Evolutionary conservation across 2,329 filamentous ascomycete genomes (phyloP).

Genomic region (Botrytis elliptica): DNA sequence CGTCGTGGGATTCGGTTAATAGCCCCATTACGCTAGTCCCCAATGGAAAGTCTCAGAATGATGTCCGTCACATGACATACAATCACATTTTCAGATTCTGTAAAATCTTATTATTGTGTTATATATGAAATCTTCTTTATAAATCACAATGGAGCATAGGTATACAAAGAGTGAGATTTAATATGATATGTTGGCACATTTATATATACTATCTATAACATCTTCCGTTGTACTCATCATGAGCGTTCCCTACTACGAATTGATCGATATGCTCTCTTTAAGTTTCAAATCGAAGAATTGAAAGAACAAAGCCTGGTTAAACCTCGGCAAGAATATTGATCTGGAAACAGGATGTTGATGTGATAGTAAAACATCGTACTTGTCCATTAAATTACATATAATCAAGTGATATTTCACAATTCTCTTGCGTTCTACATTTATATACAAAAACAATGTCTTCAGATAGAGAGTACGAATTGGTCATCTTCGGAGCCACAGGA

Average conservation of each 20-base stretch:
- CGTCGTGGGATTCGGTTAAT: conserved; percentile 22
- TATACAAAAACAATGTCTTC: conserved; percentile 12
- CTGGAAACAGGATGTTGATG: not conserved
- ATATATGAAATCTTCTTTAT: not conserved
- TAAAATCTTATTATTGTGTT: not conserved
- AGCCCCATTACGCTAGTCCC: conserved; percentile 19
- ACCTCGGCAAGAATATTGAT: conserved; percentile 4
- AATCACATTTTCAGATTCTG: not conserved
- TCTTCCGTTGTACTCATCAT: not conserved
- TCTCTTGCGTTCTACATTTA: not conserved
- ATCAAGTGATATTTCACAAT: not conserved
- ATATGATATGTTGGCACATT: not conserved
- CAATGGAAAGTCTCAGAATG: not conserved
- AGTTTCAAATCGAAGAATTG: not conserved
- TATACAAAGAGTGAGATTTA: not conserved
- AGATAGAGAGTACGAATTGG: conserved; percentile 56
- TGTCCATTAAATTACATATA: not conserved
- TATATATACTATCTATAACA: not conserved
- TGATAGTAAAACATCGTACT: not conserved
- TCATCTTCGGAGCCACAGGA: conserved; percentile 69
- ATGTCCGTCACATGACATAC: not conserved
- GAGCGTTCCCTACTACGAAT: not conserved
- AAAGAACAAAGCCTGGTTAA: not conserved
- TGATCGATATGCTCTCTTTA: not conserved
- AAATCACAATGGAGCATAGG: not conserved